phyloP scores from a whole-genome alignment of 495 filamentous ascomycete species.

The Daldinia vernicosa region DNA sequence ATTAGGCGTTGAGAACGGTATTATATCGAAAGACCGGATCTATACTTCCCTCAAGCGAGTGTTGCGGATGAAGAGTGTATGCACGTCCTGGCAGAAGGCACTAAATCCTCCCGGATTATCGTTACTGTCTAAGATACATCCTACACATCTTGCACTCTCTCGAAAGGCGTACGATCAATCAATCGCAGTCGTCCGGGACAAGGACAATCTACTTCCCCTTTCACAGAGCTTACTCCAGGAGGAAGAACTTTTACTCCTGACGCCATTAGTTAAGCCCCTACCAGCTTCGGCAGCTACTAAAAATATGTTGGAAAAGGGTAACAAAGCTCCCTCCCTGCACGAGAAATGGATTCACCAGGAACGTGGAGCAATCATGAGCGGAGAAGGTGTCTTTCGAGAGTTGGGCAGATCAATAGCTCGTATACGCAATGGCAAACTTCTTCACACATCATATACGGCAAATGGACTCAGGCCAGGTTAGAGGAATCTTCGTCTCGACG shows the following conservation, averaged over 20 bases:
- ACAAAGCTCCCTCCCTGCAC: constrained; percentile 58
- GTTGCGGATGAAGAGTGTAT: constrained; percentile 76
- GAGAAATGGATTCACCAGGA: constrained; percentile 64
- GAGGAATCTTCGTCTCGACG: constrained; percentile 5
- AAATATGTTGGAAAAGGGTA: constrained; percentile 57
- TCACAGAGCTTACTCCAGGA: constrained; percentile 79
- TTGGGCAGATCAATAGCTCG: constrained; percentile 82
- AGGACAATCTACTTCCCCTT: constrained; percentile 78
- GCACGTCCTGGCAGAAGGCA: constrained; percentile 84
- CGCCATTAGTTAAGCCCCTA: constrained; percentile 85
- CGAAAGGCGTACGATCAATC: constrained; percentile 84
- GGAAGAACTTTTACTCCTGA: constrained; percentile 83
- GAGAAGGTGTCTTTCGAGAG: constrained; percentile 87
- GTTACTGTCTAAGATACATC: constrained; percentile 78
- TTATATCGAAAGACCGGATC: constrained; percentile 79
- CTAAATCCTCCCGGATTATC: constrained; percentile 78
- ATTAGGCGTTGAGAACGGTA: constrained; percentile 83
- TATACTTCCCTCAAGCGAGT: constrained; percentile 77
- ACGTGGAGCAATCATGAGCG: constrained; percentile 80
- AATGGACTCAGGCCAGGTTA: constrained; percentile 80
- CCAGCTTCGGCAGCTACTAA: constrained; percentile 79
- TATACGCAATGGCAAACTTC: constrained; percentile 79
- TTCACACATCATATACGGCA: constrained; percentile 91
- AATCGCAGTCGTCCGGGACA: constrained; percentile 86
- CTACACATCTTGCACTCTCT: constrained; percentile 78